Evolutionary conservation across 345 rosid genomes (phyloP).

Genomic region (Aquilaria malaccensis): DNA sequence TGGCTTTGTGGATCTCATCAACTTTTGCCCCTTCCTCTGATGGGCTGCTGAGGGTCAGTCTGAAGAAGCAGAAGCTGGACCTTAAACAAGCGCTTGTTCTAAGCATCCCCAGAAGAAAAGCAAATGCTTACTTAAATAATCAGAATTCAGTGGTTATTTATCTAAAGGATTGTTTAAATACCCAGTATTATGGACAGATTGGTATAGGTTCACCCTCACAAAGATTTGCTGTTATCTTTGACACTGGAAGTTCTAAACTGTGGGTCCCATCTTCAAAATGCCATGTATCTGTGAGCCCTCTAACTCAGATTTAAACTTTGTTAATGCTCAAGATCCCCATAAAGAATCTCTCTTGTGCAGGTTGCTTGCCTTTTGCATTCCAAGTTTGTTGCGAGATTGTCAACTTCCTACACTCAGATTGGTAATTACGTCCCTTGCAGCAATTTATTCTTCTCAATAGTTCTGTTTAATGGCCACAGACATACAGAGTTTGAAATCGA

Average conservation of each 20-base stretch:
- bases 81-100: slow-evolving; percentile 25
- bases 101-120: slow-evolving; percentile 13
- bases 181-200: slow-evolving; percentile 61
- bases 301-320: background rate
- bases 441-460: background rate
- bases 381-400: slow-evolving; percentile 38
- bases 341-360: slow-evolving; percentile 26
- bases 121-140: slow-evolving; percentile 1
- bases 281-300: slow-evolving; percentile 37
- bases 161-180: slow-evolving; percentile 46
- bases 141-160: slow-evolving; percentile 23
- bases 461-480: background rate
- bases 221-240: slow-evolving; percentile 45
- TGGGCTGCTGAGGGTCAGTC: slow-evolving; percentile 30
- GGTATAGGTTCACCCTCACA: slow-evolving; percentile 60
- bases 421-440: slow-evolving; percentile 25
- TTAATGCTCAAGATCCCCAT: background rate
- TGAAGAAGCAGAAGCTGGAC: slow-evolving; percentile 31
- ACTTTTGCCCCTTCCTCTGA: slow-evolving; percentile 13
- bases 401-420: slow-evolving; percentile 44
- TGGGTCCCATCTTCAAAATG: slow-evolving; percentile 70
- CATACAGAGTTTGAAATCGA: background rate
- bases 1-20: slow-evolving; percentile 23
- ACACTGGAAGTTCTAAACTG: slow-evolving; percentile 55
- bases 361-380: slow-evolving; percentile 49